phyloP scores from a whole-genome alignment of 176 grass and related monocot genomes.

The Carex kokanica region DNA sequence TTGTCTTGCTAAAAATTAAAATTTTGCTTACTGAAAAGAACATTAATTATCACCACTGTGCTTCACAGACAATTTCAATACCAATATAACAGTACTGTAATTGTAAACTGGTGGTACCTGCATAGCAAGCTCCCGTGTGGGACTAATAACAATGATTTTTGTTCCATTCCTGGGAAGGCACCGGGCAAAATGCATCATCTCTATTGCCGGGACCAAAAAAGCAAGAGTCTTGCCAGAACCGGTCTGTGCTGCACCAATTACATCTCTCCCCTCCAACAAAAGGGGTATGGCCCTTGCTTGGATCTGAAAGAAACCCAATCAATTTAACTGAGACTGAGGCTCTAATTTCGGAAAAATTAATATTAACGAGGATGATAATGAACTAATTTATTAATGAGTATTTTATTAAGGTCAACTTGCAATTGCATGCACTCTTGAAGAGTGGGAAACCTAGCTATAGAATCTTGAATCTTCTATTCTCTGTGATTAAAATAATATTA shows the following conservation, averaged over 20 bases:
- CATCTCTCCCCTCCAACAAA: slow-evolving; percentile 39
- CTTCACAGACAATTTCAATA: not conserved
- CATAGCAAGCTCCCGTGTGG: slow-evolving; percentile 46
- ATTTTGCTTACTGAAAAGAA: not conserved
- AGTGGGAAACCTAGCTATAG: not conserved
- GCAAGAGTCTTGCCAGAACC: slow-evolving; percentile 48
- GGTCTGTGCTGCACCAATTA: slow-evolving; percentile 36
- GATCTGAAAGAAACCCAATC: slow-evolving; percentile 16
- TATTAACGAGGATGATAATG: not conserved
- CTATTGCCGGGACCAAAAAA: slow-evolving; percentile 36
- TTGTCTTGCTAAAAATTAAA: not conserved
- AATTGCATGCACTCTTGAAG: not conserved
- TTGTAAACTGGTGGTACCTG: slow-evolving; percentile 18
- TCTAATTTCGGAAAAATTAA: not conserved
- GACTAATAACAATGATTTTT: slow-evolving; percentile 37
- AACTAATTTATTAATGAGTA: not conserved
- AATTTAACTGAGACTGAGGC: not conserved
- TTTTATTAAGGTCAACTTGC: not conserved
- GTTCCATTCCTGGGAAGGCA: slow-evolving; percentile 38
- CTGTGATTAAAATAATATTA: not conserved
- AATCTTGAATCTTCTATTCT: not conserved
- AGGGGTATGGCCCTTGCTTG: slow-evolving; percentile 41
- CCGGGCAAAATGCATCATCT: slow-evolving; percentile 28
- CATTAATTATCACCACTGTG: not conserved
- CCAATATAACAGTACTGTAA: not conserved